Evolutionary conservation across 1,139 yeast species (phyloP).

Genomic region (Lodderomyces jiufengensis): DNA sequence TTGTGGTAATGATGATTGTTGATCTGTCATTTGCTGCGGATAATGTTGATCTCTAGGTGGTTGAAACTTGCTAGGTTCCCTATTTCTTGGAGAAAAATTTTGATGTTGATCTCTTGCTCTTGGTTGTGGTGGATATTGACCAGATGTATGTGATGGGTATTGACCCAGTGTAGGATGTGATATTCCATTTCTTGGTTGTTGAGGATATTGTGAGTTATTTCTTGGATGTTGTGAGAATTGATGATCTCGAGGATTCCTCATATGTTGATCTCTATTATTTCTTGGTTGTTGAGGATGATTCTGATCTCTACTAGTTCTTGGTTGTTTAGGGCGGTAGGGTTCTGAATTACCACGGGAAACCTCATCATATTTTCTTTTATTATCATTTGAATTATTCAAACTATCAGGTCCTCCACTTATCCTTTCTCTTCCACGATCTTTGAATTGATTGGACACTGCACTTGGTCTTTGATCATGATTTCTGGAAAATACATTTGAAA

Average conservation of each 20-base stretch:
- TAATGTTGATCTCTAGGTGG: background rate
- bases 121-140: too few relatives aligned
- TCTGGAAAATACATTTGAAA: background rate
- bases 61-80: too few relatives aligned
- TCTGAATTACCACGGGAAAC: background rate
- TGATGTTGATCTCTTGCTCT: too few relatives aligned
- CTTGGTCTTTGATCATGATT: background rate
- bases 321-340: background rate
- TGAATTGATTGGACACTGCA: background rate
- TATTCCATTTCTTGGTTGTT: too few relatives aligned
- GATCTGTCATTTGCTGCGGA: background rate
- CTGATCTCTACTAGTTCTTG: background rate
- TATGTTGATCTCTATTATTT: background rate
- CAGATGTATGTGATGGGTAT: too few relatives aligned
- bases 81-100: too few relatives aligned
- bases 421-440: slow-evolving; percentile 4
- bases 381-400: background rate
- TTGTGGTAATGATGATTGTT: background rate
- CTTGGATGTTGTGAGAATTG: slow-evolving; percentile 4
- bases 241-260: background rate
- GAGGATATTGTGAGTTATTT: background rate
- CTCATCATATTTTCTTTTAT: slow-evolving; percentile 1
- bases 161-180: too few relatives aligned
- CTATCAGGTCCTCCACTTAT: background rate
- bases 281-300: slow-evolving; percentile 4